Evolutionary conservation across 2,329 filamentous ascomycete genomes (phyloP).

Genomic region (Aphanoascus verrucosus): DNA sequence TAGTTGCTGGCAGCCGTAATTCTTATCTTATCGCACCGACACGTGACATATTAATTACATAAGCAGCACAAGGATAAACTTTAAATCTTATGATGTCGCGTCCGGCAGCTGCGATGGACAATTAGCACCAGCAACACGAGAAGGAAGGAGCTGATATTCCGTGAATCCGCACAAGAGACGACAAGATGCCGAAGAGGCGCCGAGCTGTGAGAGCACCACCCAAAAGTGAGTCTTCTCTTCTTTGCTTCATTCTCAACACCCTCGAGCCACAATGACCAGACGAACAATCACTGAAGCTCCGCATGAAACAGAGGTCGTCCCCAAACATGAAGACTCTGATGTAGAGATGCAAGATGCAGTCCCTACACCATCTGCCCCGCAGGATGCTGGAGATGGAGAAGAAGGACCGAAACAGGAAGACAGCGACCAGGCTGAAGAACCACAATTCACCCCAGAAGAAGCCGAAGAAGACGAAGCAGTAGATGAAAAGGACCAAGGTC

Average conservation of each 20-base stretch:
- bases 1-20: too few species aligned
- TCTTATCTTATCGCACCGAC: too few species aligned
- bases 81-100: too few species aligned
- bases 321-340: conserved; percentile 36
- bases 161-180: neutral
- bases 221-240: neutral
- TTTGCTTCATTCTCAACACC: conserved; percentile 26
- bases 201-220: conserved; percentile 39
- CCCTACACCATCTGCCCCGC: conserved; percentile 25
- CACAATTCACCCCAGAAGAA: conserved; percentile 17
- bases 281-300: neutral
- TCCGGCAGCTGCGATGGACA: too few species aligned
- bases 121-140: neutral
- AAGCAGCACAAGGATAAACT: too few species aligned
- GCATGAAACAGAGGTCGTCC: conserved; percentile 30
- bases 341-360: conserved; percentile 36
- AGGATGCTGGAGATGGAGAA: conserved; percentile 28
- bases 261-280: conserved; percentile 25
- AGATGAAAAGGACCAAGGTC: conserved; percentile 15
- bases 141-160: neutral
- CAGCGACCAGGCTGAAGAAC: conserved; percentile 5
- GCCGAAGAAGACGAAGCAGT: conserved; percentile 19
- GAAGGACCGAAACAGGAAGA: conserved; percentile 12
- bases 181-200: conserved; percentile 35
- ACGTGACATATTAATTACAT: too few species aligned